phyloP scores from a whole-genome alignment of 2,329 filamentous ascomycete genomes.

The Fusarium sp. region DNA sequence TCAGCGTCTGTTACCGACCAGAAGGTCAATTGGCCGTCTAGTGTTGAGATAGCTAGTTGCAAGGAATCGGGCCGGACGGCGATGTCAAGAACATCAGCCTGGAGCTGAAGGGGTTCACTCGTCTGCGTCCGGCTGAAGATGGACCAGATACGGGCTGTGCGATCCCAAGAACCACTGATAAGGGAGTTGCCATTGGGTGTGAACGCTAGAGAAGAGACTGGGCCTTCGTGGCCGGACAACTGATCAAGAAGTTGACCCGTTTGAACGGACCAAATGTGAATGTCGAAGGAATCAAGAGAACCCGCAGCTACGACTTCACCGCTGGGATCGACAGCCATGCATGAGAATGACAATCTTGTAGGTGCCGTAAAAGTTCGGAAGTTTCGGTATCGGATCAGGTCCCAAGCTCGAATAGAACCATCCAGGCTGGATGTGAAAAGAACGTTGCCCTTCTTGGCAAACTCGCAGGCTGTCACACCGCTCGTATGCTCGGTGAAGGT shows the following conservation, averaged over 20 bases:
- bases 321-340: slow-evolving; percentile 94
- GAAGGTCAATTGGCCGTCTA: slow-evolving; percentile 95
- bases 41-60: slow-evolving; percentile 89
- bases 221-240: slow-evolving; percentile 92
- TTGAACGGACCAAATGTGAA: slow-evolving; percentile 98
- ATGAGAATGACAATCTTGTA: slow-evolving; percentile 90
- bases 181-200: slow-evolving; percentile 86
- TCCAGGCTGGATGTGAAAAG: slow-evolving; percentile 96
- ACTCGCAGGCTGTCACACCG: slow-evolving; percentile 93
- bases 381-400: slow-evolving; percentile 94
- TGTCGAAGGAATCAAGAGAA: slow-evolving; percentile 94
- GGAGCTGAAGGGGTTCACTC: slow-evolving; percentile 91
- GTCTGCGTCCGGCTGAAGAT: slow-evolving; percentile 95
- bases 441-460: slow-evolving; percentile 94
- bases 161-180: slow-evolving; percentile 96
- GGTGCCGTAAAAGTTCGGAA: slow-evolving; percentile 98
- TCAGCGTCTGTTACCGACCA: slow-evolving; percentile 92
- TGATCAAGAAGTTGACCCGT: slow-evolving; percentile 95
- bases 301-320: slow-evolving; percentile 97
- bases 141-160: slow-evolving; percentile 94
- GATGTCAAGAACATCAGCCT: slow-evolving; percentile 89
- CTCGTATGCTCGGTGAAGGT: slow-evolving; percentile 98
- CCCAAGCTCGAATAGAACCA: slow-evolving; percentile 95
- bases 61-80: slow-evolving; percentile 90
- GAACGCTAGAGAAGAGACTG: slow-evolving; percentile 89